Evolutionary conservation across 176 grass and related monocot species (phyloP).

Genomic region (Juncus effusus): DNA sequence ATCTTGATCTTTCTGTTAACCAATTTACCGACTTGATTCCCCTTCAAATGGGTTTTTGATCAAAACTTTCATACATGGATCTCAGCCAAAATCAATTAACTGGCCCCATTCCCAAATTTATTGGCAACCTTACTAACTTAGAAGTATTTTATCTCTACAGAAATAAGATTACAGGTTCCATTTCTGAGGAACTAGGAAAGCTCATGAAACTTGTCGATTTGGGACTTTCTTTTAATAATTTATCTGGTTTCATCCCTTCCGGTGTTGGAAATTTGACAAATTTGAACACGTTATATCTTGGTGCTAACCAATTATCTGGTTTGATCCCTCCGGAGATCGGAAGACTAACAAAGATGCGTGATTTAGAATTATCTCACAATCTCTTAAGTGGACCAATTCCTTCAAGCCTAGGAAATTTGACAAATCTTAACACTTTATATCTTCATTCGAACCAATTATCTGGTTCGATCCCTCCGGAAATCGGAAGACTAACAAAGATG

Average conservation of each 20-base stretch:
- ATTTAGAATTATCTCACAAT: too few relatives aligned
- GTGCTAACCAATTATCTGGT: too few relatives aligned
- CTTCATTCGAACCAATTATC: constrained; percentile 13
- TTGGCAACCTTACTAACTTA: constrained; percentile 32
- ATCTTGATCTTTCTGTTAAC: constrained; percentile 18
- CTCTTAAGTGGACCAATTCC: too few relatives aligned
- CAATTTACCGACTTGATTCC: constrained; percentile 15
- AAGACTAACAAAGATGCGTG: too few relatives aligned
- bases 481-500: constrained; percentile 26
- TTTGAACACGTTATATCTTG: too few relatives aligned
- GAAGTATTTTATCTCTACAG: background rate
- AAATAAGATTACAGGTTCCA: constrained; percentile 25
- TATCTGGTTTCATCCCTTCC: constrained; percentile 26
- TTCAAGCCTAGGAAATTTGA: too few relatives aligned
- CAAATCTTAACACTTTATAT: background rate
- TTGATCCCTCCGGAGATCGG: too few relatives aligned
- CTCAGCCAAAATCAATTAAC: constrained; percentile 1
- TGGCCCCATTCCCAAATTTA: constrained; percentile 30
- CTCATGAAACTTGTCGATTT: constrained; percentile 13
- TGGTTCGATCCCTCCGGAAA: constrained; percentile 18
- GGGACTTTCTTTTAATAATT: constrained; percentile 10
- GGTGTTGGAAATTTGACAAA: constrained; percentile 23
- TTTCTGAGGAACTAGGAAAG: constrained; percentile 23
- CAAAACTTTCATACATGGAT: background rate
- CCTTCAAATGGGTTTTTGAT: background rate